These are phyloP conservation scores for Brachypodium distachyon DNA, from an alignment of 202 grass and related monocot genomes.

Conservation along the genomic window DNA sequence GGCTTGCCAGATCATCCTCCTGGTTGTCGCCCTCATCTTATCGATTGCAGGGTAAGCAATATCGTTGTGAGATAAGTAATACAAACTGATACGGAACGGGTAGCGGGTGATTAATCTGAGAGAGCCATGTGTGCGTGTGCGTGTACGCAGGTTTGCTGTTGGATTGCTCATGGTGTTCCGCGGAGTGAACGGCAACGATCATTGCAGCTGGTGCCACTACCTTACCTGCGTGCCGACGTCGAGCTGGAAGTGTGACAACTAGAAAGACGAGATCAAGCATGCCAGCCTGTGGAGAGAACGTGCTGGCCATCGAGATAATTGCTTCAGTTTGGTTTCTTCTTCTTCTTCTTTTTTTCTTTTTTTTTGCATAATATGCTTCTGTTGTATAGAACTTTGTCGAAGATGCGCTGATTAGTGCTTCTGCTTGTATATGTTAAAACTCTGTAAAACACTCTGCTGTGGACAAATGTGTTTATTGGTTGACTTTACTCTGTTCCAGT, in stretches of 20 bases:
- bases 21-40: constrained; percentile 32
- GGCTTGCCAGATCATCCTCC: constrained; percentile 55
- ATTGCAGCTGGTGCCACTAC: constrained; percentile 93
- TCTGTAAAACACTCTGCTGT: constrained; percentile 22
- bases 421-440: constrained; percentile 17
- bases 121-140: neutral
- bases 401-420: neutral
- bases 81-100: neutral
- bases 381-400: constrained; percentile 9
- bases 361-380: too few relatives aligned
- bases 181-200: constrained; percentile 69
- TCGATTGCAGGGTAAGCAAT: constrained; percentile 60
- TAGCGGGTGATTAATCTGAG: neutral
- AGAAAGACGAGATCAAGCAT: neutral
- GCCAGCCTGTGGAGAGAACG: neutral
- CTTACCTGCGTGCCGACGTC: constrained; percentile 76
- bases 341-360: too few relatives aligned
- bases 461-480: constrained; percentile 4
- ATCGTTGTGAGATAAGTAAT: neutral
- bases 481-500: neutral
- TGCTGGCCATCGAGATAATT: constrained; percentile 18
- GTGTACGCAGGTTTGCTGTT: constrained; percentile 36
- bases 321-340: neutral
- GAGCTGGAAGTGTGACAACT: constrained; percentile 72
- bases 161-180: constrained; percentile 60